Conservation (phyloP, 441 rosid genomes). For the Arabidopsis lyrata region DNA sequence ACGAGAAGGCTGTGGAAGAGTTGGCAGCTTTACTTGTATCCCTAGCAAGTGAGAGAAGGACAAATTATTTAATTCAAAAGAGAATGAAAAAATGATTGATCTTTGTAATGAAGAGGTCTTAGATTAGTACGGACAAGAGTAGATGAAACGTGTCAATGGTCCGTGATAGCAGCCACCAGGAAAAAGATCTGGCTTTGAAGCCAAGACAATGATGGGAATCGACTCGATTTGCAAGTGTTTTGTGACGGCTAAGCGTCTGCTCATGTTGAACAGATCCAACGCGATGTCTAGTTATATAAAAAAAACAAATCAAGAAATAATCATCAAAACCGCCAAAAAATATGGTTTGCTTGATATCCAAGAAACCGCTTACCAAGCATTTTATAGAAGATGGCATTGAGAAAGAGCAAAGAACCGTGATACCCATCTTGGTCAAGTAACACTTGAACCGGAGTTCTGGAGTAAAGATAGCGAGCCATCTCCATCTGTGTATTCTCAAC, state of each 20-base stretch:
- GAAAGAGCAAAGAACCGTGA: slow-evolving; percentile 46
- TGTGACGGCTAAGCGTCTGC: slow-evolving; percentile 45
- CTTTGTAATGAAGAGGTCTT: slow-evolving; percentile 12
- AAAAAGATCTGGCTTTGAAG: slow-evolving; percentile 48
- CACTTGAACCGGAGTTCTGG: slow-evolving; percentile 49
- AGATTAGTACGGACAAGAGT: slow-evolving; percentile 38
- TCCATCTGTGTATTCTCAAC: slow-evolving; percentile 50
- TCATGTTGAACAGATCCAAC: slow-evolving; percentile 40
- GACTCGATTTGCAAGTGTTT: slow-evolving; percentile 45
- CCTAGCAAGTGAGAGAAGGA: slow-evolving; percentile 30
- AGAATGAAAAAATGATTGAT: background rate
- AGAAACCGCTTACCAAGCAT: slow-evolving; percentile 44
- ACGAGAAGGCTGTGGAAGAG: slow-evolving; percentile 40
- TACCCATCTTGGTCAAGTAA: slow-evolving; percentile 43
- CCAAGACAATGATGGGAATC: slow-evolving; percentile 46
- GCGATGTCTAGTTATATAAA: slow-evolving; percentile 38
- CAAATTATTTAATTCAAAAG: background rate
- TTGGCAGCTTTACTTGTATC: slow-evolving; percentile 42
- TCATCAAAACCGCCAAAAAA: background rate
- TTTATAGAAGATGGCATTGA: slow-evolving; percentile 44
- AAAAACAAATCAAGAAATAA: slow-evolving; percentile 7
- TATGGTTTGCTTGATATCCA: slow-evolving; percentile 14
- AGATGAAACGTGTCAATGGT: slow-evolving; percentile 42
- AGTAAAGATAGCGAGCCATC: slow-evolving; percentile 54
- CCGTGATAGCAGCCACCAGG: slow-evolving; percentile 42